These are phyloP conservation scores for Physaria fendleri DNA, from an alignment of 345 rosid genomes.

Conservation along the genomic window DNA sequence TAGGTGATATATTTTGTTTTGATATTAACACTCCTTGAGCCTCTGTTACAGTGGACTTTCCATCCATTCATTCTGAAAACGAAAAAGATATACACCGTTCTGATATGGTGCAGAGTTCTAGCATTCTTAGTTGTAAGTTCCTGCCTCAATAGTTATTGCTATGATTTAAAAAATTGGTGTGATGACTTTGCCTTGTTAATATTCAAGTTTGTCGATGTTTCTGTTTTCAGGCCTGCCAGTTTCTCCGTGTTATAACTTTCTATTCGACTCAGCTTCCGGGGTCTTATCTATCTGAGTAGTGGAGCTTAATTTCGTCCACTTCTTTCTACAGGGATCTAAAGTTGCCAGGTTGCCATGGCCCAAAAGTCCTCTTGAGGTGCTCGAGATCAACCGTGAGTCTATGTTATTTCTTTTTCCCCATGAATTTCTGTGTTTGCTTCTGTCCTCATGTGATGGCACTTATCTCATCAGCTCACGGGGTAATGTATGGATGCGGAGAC, in stretches of 20 bases:
- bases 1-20: background rate
- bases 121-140: constrained; percentile 90
- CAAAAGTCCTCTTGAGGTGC: constrained; percentile 52
- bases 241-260: constrained; percentile 82
- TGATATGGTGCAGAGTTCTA: constrained; percentile 95
- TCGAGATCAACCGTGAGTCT: constrained; percentile 67
- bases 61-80: constrained; percentile 94
- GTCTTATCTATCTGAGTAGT: background rate
- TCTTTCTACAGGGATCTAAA: constrained; percentile 58
- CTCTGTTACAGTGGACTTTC: constrained; percentile 88
- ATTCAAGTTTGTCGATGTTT: background rate
- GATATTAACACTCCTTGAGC: background rate
- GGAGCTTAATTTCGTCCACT: background rate
- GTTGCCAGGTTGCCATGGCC: constrained; percentile 85
- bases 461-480: constrained; percentile 74
- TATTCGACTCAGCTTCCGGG: constrained; percentile 98
- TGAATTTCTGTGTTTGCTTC: background rate
- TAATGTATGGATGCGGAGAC: constrained; percentile 93
- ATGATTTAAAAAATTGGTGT: background rate
- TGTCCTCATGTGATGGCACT: constrained; percentile 22
- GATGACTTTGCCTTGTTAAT: background rate
- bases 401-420: background rate
- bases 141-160: background rate
- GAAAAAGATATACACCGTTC: constrained; percentile 93
- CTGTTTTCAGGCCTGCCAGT: constrained; percentile 66